These are phyloP conservation scores for Penicillium cataractarum DNA, from an alignment of 495 filamentous ascomycete genomes.

Conservation along the genomic window DNA sequence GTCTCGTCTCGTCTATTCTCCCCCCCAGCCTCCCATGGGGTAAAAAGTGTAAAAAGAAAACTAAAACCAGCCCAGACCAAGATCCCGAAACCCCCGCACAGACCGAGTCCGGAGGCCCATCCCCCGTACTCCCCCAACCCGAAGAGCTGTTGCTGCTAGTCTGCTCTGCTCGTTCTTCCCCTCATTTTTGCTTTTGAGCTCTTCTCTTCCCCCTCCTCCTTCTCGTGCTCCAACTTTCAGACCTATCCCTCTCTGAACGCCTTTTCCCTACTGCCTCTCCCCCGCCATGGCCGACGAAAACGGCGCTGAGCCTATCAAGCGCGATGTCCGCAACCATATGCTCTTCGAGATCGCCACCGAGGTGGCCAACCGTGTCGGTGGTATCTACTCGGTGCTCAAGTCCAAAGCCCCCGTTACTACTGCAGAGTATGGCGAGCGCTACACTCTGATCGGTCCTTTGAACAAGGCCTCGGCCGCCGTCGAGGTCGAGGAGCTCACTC, in stretches of 20 bases:
- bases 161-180: constrained; percentile 13
- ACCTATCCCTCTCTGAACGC: background rate
- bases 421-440: constrained; percentile 96
- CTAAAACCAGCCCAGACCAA: background rate
- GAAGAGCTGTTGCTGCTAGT: background rate
- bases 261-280: background rate
- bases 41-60: background rate
- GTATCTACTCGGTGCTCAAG: constrained; percentile 98
- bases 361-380: constrained; percentile 95
- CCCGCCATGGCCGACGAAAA: constrained; percentile 38
- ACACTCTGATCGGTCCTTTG: constrained; percentile 92
- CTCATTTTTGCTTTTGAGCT: constrained; percentile 8
- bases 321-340: constrained; percentile 78
- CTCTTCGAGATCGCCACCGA: constrained; percentile 97
- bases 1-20: constrained; percentile 4
- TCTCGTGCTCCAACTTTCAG: background rate
- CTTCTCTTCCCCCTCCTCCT: constrained; percentile 4
- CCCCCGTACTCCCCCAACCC: constrained; percentile 9
- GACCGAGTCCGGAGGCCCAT: constrained; percentile 31
- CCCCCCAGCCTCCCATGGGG: constrained; percentile 15
- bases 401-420: constrained; percentile 98
- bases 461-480: constrained; percentile 91
- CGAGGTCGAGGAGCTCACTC: constrained; percentile 90
- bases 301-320: constrained; percentile 44
- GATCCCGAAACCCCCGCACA: constrained; percentile 27